Evolutionary conservation across 139 green algal genomes (phyloP).

Genomic region (Haematococcus lacustris): DNA sequence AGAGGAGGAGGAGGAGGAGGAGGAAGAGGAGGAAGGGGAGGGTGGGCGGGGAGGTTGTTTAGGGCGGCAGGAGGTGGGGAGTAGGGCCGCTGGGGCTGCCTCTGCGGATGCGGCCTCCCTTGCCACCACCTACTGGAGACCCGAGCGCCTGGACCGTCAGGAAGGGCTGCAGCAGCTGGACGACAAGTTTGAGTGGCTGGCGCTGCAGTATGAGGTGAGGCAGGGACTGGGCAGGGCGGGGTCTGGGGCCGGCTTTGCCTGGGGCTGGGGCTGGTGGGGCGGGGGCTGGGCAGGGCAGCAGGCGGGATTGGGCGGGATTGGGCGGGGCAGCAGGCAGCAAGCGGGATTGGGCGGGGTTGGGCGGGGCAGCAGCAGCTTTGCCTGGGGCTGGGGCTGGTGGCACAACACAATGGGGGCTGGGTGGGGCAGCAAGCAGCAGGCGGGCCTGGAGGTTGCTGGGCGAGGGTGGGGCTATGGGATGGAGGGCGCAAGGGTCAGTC

Average conservation of each 20-base stretch:
- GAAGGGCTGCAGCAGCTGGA: constrained; percentile 42
- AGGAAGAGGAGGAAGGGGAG: constrained; percentile 6
- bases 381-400: not conserved
- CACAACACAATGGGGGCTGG: not conserved
- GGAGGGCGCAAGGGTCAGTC: too few relatives aligned
- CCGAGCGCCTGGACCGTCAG: constrained; percentile 59
- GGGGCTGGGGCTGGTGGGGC: too few relatives aligned
- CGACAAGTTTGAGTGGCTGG: constrained; percentile 42
- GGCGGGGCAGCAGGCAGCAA: too few relatives aligned
- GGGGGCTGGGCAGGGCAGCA: too few relatives aligned
- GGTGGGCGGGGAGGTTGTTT: too few relatives aligned
- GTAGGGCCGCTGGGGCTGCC: not conserved
- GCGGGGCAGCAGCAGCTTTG: too few relatives aligned
- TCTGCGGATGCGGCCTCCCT: constrained; percentile 34
- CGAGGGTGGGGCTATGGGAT: too few relatives aligned
- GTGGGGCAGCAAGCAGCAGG: not conserved
- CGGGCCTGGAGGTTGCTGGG: too few relatives aligned
- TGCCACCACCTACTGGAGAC: constrained; percentile 64
- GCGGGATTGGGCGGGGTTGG: too few relatives aligned
- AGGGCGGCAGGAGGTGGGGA: not conserved
- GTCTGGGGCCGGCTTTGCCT: too few relatives aligned
- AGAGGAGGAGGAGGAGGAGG: constrained; percentile 20
- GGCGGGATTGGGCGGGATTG: too few relatives aligned
- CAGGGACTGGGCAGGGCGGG: too few relatives aligned
- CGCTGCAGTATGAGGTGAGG: constrained; percentile 15